Evolutionary conservation across 1,139 yeast species (phyloP), one percentile per base, ranked within the genome.

Genomic region (Geotrichum reessii): DNA sequence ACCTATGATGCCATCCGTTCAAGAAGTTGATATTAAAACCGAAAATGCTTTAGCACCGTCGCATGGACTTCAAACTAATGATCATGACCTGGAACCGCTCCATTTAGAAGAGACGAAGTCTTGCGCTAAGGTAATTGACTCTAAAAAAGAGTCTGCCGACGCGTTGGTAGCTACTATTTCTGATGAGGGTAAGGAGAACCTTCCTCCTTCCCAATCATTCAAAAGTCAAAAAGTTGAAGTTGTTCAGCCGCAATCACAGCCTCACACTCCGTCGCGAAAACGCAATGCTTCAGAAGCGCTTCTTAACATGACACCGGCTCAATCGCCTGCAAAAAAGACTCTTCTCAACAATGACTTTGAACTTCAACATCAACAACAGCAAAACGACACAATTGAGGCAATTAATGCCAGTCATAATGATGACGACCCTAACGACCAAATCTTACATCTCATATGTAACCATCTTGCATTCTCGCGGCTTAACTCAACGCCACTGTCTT

Each of bases 401-500:
- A 7, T n/a, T 37, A 37, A 37, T 37, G 42, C 28, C 28, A 25
- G 28, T 25, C 28, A 25, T 25, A 7, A 25, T 5, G 28, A 25
- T 7, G 7, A 37, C 17, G 42, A 37, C n/a, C 42, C 17, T 14
- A 37, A 37, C n/a, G 42, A 37, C 42, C 42, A 37, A 37, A 37
- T 37, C 42, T 6, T 37, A n/a, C 19, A 37, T 37, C 37, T 91
- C 11, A 76, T 90, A 55, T 81, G 85, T 48, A 93, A 93, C 68
- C 95, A 90, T 71, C 77, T 93, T 63, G 97, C 98, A 21, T 92
- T 89, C 70, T 89, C 97, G 6, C 81, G 97, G 63, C 79, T 90
- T 37, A 82, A 92, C 33, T 92, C 95, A 50, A 88, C 96, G 0
- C 97, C 98, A 14, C 78, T 92, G 17, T 79, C 87, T 6, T 80